Base-by-base conservation (phyloP, 2,329 filamentous ascomycete genomes). In the Trichoderma sp. region DNA sequence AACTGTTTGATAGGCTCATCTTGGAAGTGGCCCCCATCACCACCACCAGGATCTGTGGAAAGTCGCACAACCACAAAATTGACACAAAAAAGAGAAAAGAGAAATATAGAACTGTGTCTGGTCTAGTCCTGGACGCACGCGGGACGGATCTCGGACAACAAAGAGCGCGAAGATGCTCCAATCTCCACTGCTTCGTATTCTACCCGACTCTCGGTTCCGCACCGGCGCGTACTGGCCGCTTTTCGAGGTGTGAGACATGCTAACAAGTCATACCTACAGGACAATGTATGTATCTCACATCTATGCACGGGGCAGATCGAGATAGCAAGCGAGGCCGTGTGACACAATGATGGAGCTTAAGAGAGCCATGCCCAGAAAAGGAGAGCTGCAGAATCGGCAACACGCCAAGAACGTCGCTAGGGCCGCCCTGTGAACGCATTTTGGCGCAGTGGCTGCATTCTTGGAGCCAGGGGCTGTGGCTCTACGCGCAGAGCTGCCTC, bases 401-500 rank as follows among this genome's bases (percentile, higher is more conserved):
- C 10, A 56, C 54, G 54, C 54, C 24, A 34, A 34, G 13, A 28
- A 30, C 21, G 49, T 11, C 28, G 24, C 63, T 39, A 66, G 63
- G 63, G 39, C 59, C 39, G 16, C 43, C 21, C 18, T 30, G 6
- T 30, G 39, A 24, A 39, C 37, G 46, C 61, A 58, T 37, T 39
- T 18, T 8, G 39, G 28, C 30, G 28, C 39, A 66, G 64, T 58
- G 64, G 64, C 64, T 66, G 64, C 54, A 59, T 46, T 37, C 28
- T 58, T 49, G 11, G 26, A 26, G 26, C n/a, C n/a, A n/a, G n/a
- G n/a, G n/a, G n/a, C n/a, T n/a, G n/a, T n/a, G n/a, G n/a, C n/a
- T n/a, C n/a, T n/a, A n/a, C n/a, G n/a, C n/a, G 63, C 63, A 66
- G 32, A 54, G 63, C 54, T 66, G 21, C 64, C 54, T 66, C 64